Evolutionary conservation across 768 basidiomycete species (phyloP), one percentile per base, ranked within the genome.

Genomic region (Clitopilus hobsonii): DNA sequence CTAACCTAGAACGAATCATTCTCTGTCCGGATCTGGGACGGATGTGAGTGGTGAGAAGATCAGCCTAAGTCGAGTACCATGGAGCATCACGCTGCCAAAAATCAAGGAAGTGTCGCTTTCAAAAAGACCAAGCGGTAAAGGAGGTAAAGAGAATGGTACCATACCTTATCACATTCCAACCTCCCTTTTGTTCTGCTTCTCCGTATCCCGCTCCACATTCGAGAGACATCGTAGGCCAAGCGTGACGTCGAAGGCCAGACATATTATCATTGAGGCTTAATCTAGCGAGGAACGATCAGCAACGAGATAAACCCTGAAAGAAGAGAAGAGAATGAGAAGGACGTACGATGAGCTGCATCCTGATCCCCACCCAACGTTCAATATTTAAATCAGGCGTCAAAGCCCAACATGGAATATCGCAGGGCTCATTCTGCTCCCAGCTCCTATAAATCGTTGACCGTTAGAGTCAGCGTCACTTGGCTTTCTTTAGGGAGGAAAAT

Each of bases 1-100:
- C 82, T 75, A 0, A 88, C 84, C 63, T 94, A 96, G 76, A 93
- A 93, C 93, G n/a, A n/a, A n/a, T n/a, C 94, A 94, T 71, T 94
- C 90, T 29, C 91, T 95, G 28, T 89, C n/a, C n/a, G n/a, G n/a
- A n/a, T n/a, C 88, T 0, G 95, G 95, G 16, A 95, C 74, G 3
- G 77, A 82, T 13, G 72, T 67, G 47, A 98, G 71, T 1, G 94
- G 91, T 16, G 94, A 93, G 38, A 75, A 72, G 45, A 95, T 68
- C 95, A 98, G 11, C 76, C 76, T 13, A 90, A 75, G 68, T 98
- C 95, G 67, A 88, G 96, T 1, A 92, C 90, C 38, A 80, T 76
- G 65, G 98, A 95, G 65, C 95, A 98, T 90, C 95, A 58, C 7
- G 18, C 16, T 10, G 13, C 10, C 3, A 10, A 36, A 10, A 11